Conservation (phyloP, 2,329 filamentous ascomycete species). For the Phialophora expanda region DNA sequence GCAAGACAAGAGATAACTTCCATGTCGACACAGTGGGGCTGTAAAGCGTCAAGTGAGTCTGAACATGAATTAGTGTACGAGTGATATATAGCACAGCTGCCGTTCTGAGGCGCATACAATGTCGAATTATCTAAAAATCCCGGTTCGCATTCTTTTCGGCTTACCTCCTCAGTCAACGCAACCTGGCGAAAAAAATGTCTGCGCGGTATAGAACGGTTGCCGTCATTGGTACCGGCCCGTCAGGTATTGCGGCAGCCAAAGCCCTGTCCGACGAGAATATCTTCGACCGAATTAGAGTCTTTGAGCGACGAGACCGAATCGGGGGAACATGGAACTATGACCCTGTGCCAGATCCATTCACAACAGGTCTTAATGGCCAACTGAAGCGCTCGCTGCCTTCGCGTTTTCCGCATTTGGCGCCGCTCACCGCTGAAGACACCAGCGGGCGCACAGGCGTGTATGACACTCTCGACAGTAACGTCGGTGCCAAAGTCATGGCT, state of each 20-base stretch:
- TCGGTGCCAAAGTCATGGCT: constrained; percentile 41
- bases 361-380: constrained; percentile 13
- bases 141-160: not conserved
- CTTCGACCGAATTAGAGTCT: constrained; percentile 44
- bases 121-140: not conserved
- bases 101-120: not conserved
- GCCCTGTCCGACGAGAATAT: constrained; percentile 43
- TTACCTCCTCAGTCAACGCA: not conserved
- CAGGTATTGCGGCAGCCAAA: constrained; percentile 41
- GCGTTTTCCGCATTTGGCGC: constrained; percentile 35
- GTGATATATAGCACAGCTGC: not conserved
- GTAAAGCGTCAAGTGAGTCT: not conserved
- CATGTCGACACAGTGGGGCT: constrained; percentile 1
- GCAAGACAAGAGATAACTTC: not conserved
- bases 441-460: constrained; percentile 40
- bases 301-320: constrained; percentile 43
- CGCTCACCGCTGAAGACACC: constrained; percentile 34
- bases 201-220: constrained; percentile 27
- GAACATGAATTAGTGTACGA: not conserved
- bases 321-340: constrained; percentile 46
- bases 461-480: constrained; percentile 41
- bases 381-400: constrained; percentile 28
- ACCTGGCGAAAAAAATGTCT: not conserved
- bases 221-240: constrained; percentile 43
- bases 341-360: constrained; percentile 41